Evolutionary conservation across 208 protist species (phyloP), one percentile per base, ranked within the genome.

Genomic region (Trypanosoma vivax): DNA sequence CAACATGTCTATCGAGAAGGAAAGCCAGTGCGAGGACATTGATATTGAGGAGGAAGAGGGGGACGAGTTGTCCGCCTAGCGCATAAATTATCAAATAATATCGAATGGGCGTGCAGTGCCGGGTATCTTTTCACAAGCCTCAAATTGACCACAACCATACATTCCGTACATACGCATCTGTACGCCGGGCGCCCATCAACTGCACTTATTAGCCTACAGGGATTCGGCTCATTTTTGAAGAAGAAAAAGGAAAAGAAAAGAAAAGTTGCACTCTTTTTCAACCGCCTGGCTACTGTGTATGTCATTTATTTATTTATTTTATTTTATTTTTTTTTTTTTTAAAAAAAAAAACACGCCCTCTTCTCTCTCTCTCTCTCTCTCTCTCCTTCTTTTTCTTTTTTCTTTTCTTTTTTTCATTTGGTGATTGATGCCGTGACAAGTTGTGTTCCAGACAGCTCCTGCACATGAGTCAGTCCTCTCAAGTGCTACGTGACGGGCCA

Each of bases 1-100:
- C 45, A 81, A 89, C 59, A 94, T 94, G 87, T 76, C 71, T 27
- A 94, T 94, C 51, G 73, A 88, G n/a, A 75, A 78, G 30, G 87
- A 94, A 48, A 70, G 61, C 18, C 66, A 77, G 16, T 72, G 76
- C 23, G 87, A 90, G 34, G 86, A 93, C 37, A 90, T 93, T 39
- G 77, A 93, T 39, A 48, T 81, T 27, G 85, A 88, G 29, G 66
- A 53, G 7, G 45, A 62, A 3, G 53, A 57, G 11, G 19, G 53
- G 16, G 33, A 73, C 45, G 3, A 27, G 38, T 59, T 37, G 28
- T 48, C 23, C 7, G 48, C 21, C 2, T 25, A 31, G n/a, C 13
- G 11, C 13, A 27, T 1, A 46, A 24, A 31, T 14, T 16, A 31
- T 28, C 9, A 21, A 24, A 18, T 18, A 18, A 7, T 30, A 9